Conservation (phyloP, 371 early-diverging fungal genomes). For the Neoconidiobolus thromboides region DNA sequence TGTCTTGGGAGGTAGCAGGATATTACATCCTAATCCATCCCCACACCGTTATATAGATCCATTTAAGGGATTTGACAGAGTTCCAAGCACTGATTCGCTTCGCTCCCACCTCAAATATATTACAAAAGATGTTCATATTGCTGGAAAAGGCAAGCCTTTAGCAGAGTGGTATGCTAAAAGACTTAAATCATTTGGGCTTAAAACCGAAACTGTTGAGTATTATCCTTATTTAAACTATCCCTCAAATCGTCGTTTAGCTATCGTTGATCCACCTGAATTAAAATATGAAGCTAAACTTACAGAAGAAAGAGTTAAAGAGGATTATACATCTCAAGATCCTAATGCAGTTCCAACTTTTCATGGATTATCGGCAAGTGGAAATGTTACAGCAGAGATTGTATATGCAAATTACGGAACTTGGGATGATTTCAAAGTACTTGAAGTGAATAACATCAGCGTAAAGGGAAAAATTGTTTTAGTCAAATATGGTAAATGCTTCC, state of each 20-base stretch:
- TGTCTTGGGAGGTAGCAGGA: background rate
- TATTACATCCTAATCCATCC: background rate
- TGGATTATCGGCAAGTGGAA: background rate
- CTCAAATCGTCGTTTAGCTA: background rate
- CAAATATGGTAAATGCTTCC: background rate
- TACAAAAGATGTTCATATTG: background rate
- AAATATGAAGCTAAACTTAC: background rate
- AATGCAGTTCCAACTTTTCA: background rate
- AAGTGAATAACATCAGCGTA: background rate
- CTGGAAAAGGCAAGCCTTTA: constrained; percentile 1
- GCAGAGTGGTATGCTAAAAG: background rate
- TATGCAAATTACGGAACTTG: constrained; percentile 3
- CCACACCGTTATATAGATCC: background rate
- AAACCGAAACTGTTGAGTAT: background rate
- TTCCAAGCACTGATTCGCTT: background rate
- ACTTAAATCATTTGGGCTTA: background rate
- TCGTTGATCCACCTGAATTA: background rate
- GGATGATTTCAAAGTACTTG: background rate
- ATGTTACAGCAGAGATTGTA: background rate
- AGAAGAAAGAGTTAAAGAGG: background rate
- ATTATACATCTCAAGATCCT: background rate
- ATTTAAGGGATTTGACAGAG: background rate
- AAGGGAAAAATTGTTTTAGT: background rate
- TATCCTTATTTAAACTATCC: constrained; percentile 6
- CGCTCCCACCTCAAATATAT: background rate